Percentiles rank a stretch among this genome's conserved stretches.
Conservation (phyloP, 1,139 yeast genomes). For the Hyphopichia buzzinii region DNA sequence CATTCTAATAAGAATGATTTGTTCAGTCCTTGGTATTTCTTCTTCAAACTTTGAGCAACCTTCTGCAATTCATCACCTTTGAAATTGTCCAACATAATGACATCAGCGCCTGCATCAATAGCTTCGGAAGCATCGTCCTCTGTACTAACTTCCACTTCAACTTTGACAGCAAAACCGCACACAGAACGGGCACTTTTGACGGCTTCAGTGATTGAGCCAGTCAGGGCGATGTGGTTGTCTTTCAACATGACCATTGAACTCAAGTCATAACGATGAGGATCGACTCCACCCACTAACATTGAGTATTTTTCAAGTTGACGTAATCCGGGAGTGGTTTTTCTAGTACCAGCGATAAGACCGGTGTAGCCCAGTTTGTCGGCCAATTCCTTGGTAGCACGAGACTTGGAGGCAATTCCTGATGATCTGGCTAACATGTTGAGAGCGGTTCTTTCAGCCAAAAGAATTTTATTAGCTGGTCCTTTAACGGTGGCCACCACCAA, state of each 20-base stretch:
- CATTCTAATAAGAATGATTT: constrained; percentile 74
- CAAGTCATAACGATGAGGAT: constrained; percentile 87
- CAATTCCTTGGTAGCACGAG: constrained; percentile 52
- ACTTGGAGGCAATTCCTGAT: constrained; percentile 87
- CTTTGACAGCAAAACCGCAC: constrained; percentile 86
- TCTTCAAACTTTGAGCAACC: constrained; percentile 66
- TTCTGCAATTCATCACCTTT: constrained; percentile 59
- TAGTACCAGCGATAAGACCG: constrained; percentile 93
- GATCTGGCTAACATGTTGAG: constrained; percentile 78
- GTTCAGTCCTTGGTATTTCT: constrained; percentile 50
- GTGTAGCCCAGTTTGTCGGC: constrained; percentile 73
- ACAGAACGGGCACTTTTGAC: constrained; percentile 73
- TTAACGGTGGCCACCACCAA: constrained; percentile 72
- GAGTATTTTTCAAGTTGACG: constrained; percentile 86
- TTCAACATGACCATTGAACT: constrained; percentile 96
- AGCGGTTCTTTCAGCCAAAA: constrained; percentile 85
- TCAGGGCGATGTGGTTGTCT: constrained; percentile 90
- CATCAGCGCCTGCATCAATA: constrained; percentile 92
- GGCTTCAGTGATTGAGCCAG: constrained; percentile 87
- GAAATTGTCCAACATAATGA: constrained; percentile 92
- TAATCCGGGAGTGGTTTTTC: constrained; percentile 96
- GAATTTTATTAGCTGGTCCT: constrained; percentile 77
- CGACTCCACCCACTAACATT: constrained; percentile 94
- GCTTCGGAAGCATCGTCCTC: constrained; percentile 90
- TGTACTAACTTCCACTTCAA: constrained; percentile 86